These are phyloP conservation scores for Benincasa hispida DNA, from an alignment of 306 rosid species.

Conservation along the genomic window DNA sequence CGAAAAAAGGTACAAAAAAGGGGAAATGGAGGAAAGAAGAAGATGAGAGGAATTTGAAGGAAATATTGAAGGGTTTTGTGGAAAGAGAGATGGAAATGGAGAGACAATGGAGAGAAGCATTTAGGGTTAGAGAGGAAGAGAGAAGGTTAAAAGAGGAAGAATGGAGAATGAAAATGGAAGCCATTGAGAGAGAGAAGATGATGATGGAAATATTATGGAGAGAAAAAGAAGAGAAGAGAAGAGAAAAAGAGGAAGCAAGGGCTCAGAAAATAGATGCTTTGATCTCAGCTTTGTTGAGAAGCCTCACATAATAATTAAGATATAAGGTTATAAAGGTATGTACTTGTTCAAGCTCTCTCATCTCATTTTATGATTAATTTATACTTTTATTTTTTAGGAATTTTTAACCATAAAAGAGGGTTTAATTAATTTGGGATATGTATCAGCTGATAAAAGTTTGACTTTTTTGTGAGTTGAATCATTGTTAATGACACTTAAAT, in stretches of 20 bases:
- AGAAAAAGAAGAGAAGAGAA: constrained; percentile 71
- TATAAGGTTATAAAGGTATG: not conserved
- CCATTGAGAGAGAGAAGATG: constrained; percentile 70
- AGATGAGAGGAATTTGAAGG: constrained; percentile 31
- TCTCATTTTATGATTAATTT: no score
- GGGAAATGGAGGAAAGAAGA: not conserved
- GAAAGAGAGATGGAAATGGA: constrained; percentile 69
- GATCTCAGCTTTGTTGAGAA: constrained; percentile 44
- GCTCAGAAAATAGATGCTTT: constrained; percentile 76
- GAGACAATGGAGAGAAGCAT: constrained; percentile 70
- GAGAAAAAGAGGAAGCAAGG: constrained; percentile 79
- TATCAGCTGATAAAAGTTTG: no score
- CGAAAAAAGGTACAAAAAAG: constrained; percentile 14
- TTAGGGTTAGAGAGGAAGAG: constrained; percentile 60
- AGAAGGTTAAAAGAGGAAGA: constrained; percentile 71
- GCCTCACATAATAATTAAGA: constrained; percentile 12
- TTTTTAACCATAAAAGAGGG: no score
- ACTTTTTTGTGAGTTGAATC: no score
- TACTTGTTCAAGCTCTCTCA: no score
- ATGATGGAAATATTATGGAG: constrained; percentile 82
- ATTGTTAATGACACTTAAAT: no score
- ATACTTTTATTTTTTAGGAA: no score
- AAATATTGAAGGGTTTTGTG: constrained; percentile 59
- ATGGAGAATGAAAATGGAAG: constrained; percentile 74
- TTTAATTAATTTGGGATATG: no score